phyloP scores from a whole-genome alignment of 768 basidiomycete species.

The Mycena crocata region DNA sequence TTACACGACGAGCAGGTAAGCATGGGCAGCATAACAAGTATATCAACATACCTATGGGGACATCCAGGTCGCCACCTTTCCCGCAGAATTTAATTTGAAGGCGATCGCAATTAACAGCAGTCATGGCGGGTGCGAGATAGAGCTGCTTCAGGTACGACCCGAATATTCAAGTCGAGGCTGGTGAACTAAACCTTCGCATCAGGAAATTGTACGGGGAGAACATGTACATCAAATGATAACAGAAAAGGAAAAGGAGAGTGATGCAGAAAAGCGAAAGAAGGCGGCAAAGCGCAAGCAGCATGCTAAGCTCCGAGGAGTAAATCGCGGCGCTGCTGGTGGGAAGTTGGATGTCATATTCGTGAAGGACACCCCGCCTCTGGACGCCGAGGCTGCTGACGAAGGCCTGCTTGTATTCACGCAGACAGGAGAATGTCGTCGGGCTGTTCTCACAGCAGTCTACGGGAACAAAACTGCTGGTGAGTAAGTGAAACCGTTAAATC shows the following conservation, averaged over 20 bases:
- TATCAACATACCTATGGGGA: too few relatives aligned
- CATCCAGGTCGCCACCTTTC: slow-evolving; percentile 44
- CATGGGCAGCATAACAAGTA: too few relatives aligned
- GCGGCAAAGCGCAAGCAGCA: slow-evolving; percentile 27
- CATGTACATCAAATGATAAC: background rate
- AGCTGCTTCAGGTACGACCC: slow-evolving; percentile 35
- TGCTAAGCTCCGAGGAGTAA: background rate
- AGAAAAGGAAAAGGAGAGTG: background rate
- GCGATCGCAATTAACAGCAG: too few relatives aligned
- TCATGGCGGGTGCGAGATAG: slow-evolving; percentile 40
- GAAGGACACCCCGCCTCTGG: background rate
- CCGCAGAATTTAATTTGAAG: slow-evolving; percentile 41
- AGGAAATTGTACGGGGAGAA: slow-evolving; percentile 12
- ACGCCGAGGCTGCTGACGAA: background rate
- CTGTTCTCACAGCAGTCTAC: slow-evolving; percentile 29
- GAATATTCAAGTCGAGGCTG: slow-evolving; percentile 31
- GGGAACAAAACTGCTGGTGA: background rate
- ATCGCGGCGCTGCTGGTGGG: background rate
- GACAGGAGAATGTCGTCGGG: slow-evolving; percentile 28
- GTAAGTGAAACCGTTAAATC: background rate
- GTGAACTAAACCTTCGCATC: background rate
- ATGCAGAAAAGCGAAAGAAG: background rate
- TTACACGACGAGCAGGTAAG: slow-evolving; percentile 53
- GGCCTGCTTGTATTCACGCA: slow-evolving; percentile 35
- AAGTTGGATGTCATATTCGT: background rate